Evolutionary conservation across 225 moss, liverwort and hornwort genomes (phyloP), one percentile per base, ranked within the genome.

Genomic region (Marchantia polymorpha): DNA sequence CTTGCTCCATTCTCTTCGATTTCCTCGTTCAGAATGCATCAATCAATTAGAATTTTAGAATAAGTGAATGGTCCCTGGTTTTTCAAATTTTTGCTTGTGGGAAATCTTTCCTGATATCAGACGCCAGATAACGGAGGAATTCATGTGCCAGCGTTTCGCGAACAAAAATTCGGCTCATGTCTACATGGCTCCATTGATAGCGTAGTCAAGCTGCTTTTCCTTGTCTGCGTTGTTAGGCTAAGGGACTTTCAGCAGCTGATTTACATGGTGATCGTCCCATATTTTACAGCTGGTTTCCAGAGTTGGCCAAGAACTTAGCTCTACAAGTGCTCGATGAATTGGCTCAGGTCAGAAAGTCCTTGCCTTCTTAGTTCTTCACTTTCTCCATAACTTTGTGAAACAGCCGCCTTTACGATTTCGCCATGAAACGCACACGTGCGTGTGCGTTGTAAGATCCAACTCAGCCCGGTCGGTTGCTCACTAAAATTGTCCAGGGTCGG

Each of bases 301-400:
- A 66, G 74, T 76, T 82, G 74, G 92, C 94, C 60, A 89, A 84
- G 71, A 74, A 76, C 16, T 63, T 93, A 70, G 96, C 94, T 17
- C 69, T 92, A 22, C 86, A 81, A 30, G 82, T 97, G 10, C 89
- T 97, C 52, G 92, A 94, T 63, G 90, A 90, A 77, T 82, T 97
- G 73, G 85, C 83, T 72, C 83, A 91, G 94, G 96, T 93, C 27
- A 51, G 77, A 15, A 71, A 75, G 19, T 55, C 54, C 2, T 12
- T 52, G 13, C 73, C 53, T 74, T 74, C 8, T 69, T 19, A 31
- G n/a, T 3, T 61, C 8, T 5, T 61, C 22, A 22, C 61, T 61
- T 61, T 23, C n/a, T 22, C n/a, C 61, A 61, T 61, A 23, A 3
- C 23, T n/a, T 61, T 61, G 15, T n/a, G 16, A 6, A 61, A 23